Conservation (phyloP, 2,329 filamentous ascomycete genomes). For the Rhynchosporium agropyri region DNA sequence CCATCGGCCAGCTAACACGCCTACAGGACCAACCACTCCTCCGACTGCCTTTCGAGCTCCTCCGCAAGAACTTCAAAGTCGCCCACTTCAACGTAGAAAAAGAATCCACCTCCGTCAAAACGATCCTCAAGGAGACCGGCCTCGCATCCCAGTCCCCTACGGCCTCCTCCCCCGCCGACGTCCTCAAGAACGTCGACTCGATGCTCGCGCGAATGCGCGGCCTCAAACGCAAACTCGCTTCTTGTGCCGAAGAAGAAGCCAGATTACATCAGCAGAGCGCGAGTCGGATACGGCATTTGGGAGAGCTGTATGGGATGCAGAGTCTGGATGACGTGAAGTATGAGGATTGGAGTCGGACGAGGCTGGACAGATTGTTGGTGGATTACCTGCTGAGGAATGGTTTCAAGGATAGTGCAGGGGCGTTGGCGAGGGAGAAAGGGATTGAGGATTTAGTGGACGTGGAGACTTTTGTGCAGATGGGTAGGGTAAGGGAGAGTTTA, state of each 20-base stretch:
- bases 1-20: slow-evolving; percentile 24
- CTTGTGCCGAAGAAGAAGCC: slow-evolving; percentile 77
- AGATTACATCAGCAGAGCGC: slow-evolving; percentile 74
- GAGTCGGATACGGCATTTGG: slow-evolving; percentile 77
- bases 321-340: slow-evolving; percentile 90
- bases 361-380: slow-evolving; percentile 84
- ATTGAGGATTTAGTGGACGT: slow-evolving; percentile 86
- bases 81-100: slow-evolving; percentile 77
- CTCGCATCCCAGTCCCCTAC: slow-evolving; percentile 48
- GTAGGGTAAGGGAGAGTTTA: slow-evolving; percentile 74
- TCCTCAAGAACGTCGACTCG: slow-evolving; percentile 78
- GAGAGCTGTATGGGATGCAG: slow-evolving; percentile 77
- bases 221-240: slow-evolving; percentile 83
- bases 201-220: slow-evolving; percentile 85
- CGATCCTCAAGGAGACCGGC: slow-evolving; percentile 63
- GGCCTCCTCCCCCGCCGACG: slow-evolving; percentile 69
- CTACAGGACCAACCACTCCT: slow-evolving; percentile 88
- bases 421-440: slow-evolving; percentile 72
- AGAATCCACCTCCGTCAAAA: slow-evolving; percentile 64
- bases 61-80: slow-evolving; percentile 90
- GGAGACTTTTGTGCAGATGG: slow-evolving; percentile 82
- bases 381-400: slow-evolving; percentile 88
- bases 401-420: slow-evolving; percentile 74
- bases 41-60: slow-evolving; percentile 87
- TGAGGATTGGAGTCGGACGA: slow-evolving; percentile 81